Evolutionary conservation across 257 asterid species (phyloP), one percentile per base, ranked within the genome.

Genomic region (Anisodus tanguticus): DNA sequence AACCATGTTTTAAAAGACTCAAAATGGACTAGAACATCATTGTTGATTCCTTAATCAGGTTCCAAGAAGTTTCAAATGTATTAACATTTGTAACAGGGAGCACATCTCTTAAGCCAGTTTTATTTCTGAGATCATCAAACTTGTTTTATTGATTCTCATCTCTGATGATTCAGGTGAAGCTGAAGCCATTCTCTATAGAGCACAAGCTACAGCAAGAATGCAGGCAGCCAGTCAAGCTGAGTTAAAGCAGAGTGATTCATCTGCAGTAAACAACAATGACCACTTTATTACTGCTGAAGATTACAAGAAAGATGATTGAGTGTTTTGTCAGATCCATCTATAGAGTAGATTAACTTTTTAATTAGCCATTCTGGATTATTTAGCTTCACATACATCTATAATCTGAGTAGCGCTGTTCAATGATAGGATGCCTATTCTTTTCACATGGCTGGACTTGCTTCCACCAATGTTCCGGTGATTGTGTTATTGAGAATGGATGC

Each of bases 121-220:
- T 39, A 39, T 39, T 39, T 39, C 43, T 39, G 2, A 39, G 43
- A 39, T 39, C 43, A 39, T 72, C 39, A 45, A 72, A 6, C 80
- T 49, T 45, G 37, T 72, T 45, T 43, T 45, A 10, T 45, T 43
- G 39, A 45, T 71, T 45, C 37, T 22, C 79, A 57, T 15, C 8
- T 72, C 41, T 6, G 39, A 47, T 45, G n/a, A 81, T 85, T 79
- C 92, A 95, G 98, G 97, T 85, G 99, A 95, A 87, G 99, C 99
- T 79, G 93, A 93, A 90, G 98, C 99, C 64, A 94, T 94, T 79
- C 90, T 91, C 87, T 97, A 95, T 72, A 89, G 89, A 85, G 93
- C 98, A 83, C 89, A 91, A 83, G 98, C 99, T 53, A 94, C 96
- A n/a, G 92, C 97, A 86, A 92, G 45, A 78, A 49, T 57, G 66